Percentiles rank a stretch among this genome's conserved stretches.
Evolutionary conservation across 352 stramenopile genomes (phyloP).

Genomic region (Blastocystis sp.): DNA sequence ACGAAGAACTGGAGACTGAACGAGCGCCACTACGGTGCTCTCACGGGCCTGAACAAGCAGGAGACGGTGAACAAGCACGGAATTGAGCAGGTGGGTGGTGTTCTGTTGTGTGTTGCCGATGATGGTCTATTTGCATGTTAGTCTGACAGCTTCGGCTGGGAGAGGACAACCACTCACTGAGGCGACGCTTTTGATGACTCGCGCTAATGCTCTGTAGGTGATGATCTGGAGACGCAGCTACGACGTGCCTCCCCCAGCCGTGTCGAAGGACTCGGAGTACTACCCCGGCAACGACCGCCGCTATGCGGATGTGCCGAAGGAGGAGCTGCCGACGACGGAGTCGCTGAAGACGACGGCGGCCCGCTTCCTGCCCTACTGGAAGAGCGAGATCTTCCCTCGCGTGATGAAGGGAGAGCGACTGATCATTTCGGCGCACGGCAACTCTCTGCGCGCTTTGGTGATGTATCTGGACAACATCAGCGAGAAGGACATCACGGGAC

Average conservation of each 20-base stretch:
- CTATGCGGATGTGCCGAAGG: conserved; percentile 73
- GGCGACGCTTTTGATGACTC: background rate
- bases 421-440: conserved; percentile 93
- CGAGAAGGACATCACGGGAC: conserved; percentile 89
- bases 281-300: conserved; percentile 75
- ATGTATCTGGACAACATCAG: conserved; percentile 96
- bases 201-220: conserved; percentile 73
- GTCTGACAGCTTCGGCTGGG: conserved; percentile 21
- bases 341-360: conserved; percentile 86
- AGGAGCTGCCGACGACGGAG: conserved; percentile 75
- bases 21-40: conserved; percentile 94
- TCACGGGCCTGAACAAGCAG: conserved; percentile 97
- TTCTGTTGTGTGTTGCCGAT: conserved; percentile 11
- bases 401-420: conserved; percentile 91
- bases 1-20: conserved; percentile 87
- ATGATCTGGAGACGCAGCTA: conserved; percentile 93
- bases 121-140: conserved; percentile 66
- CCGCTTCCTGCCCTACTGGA: conserved; percentile 90
- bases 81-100: conserved; percentile 84
- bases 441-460: conserved; percentile 93
- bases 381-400: conserved; percentile 87
- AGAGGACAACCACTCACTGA: conserved; percentile 23
- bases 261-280: conserved; percentile 75
- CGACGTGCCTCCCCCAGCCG: conserved; percentile 90
- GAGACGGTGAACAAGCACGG: conserved; percentile 96